Base-by-base conservation (phyloP, 2,329 filamentous ascomycete species). In the Blastomyces gilchristii region DNA sequence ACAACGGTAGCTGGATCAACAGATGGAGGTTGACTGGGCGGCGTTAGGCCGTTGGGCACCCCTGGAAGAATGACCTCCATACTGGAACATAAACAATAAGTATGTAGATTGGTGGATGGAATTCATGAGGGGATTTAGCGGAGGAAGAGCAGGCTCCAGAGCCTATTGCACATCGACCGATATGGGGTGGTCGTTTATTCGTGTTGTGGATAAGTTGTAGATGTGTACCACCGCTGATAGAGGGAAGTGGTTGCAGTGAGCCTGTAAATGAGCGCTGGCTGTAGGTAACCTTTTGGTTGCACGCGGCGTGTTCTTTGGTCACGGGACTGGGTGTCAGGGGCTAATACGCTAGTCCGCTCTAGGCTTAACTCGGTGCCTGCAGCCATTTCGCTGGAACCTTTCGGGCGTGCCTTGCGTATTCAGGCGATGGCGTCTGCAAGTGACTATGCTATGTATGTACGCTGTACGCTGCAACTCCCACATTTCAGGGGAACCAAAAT, bases 1-100 rank as follows among this genome's bases (percentile, higher is more conserved):
- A 92, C 81, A 60, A 92, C 81, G 68, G 84, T 78, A 67, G 78
- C 80, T n/a, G 88, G 85, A 70, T 91, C 88, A 72, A 90, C 72
- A 61, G 74, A 68, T 58, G 72, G 67, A 18, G 64, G 62, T 31
- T 59, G 56, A 28, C 60, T 63, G 31, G 66, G 54, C 49, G 62
- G 43, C 39, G 63, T 28, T 22, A 67, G 63, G 63, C 66, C 67
- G 62, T 68, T 68, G 45, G 67, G 61, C 65, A 63, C 64, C 65
- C 65, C 67, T 65, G 63, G 66, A 37, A 67, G 68, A 60, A 64
- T 64, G 56, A 69, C 68, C 64, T 69, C 67, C 67, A 68, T 69
- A 50, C 66, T 5, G 25, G 45, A 39, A 39, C 50, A 52, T 52
- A 18, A 61, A 41, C 62, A 45, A 60, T 73, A 18, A 45, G 16